Evolutionary conservation across 352 stramenopile species (phyloP), one percentile per base, ranked within the genome.

Genomic region (Phytopythium helicoides): DNA sequence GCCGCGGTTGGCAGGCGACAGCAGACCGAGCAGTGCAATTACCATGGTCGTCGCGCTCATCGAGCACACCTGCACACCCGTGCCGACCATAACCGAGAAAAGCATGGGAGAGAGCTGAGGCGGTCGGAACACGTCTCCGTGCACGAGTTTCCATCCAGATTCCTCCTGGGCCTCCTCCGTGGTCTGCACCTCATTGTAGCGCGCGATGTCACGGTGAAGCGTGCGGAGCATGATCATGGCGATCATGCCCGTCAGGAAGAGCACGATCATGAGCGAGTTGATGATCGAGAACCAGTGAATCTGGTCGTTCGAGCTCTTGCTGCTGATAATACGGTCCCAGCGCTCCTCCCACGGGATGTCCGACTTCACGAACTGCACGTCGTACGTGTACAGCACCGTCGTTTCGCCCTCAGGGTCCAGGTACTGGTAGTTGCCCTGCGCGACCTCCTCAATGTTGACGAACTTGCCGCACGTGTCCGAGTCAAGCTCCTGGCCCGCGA

Each of bases 221-320:
- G 97, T 99, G 40, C 97, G 93, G 47, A 99, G 79, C 92, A 99
- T 98, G 74, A 99, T 99, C 78, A 99, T 99, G 23, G 94, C 97
- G 40, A 99, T 98, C 63, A 99, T 98, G 55, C 95, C 96, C 7
- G 96, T 99, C 42, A 99, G 84, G 78, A 99, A 99, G 8, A 99
- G 74, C 38, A 99, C 97, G 66, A 99, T 99, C 95, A 99, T 99
- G 51, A 99, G 87, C 47, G 93, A 99, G 80, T 99, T 99, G 60
- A 99, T 96, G 73, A 99, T 99, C 56, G 94, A 97, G 78, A 99
- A 99, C 80, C 97, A 99, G 69, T 98, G 97, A 64, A 99, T 98
- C 80, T 99, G 96, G 64, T 99, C 96, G 68, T 99, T 97, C 37
- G 94, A 89, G 70, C 76, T 87, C 70, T 95, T 94, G 56, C 70